phyloP scores from a whole-genome alignment of 2,329 filamentous ascomycete genomes.

The Penicillium decumbens region DNA sequence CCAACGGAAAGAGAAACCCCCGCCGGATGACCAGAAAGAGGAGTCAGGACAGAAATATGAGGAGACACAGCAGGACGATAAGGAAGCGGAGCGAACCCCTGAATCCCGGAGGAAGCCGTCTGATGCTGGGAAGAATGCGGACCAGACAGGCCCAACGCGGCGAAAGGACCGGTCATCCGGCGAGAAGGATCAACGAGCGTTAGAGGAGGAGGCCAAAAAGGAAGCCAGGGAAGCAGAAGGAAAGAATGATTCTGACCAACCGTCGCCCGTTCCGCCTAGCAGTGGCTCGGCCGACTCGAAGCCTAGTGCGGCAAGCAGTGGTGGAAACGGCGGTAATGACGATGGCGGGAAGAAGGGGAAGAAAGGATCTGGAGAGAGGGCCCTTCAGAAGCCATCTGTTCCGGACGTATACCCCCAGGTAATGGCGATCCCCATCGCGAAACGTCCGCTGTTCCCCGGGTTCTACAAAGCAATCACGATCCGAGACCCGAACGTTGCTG shows the following conservation, averaged over 20 bases:
- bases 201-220: constrained; percentile 42
- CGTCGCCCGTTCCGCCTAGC: constrained; percentile 40
- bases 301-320: constrained; percentile 53
- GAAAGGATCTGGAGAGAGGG: constrained; percentile 64
- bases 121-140: constrained; percentile 32
- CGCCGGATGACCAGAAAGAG: constrained; percentile 40
- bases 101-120: constrained; percentile 41
- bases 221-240: constrained; percentile 36
- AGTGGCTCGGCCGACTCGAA: constrained; percentile 39
- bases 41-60: constrained; percentile 28
- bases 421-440: constrained; percentile 92
- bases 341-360: constrained; percentile 66
- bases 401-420: constrained; percentile 97
- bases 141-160: constrained; percentile 33
- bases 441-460: constrained; percentile 88
- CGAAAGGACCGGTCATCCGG: constrained; percentile 38
- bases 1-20: constrained; percentile 54
- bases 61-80: constrained; percentile 30
- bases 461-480: constrained; percentile 99
- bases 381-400: constrained; percentile 79
- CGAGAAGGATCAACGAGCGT: constrained; percentile 36
- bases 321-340: constrained; percentile 50
- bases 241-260: constrained; percentile 49
- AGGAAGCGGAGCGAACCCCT: constrained; percentile 44
- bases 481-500: constrained; percentile 82